Evolutionary conservation across 2,329 filamentous ascomycete species (phyloP), one percentile per base, ranked within the genome.

Genomic region (Cadophora gregata): DNA sequence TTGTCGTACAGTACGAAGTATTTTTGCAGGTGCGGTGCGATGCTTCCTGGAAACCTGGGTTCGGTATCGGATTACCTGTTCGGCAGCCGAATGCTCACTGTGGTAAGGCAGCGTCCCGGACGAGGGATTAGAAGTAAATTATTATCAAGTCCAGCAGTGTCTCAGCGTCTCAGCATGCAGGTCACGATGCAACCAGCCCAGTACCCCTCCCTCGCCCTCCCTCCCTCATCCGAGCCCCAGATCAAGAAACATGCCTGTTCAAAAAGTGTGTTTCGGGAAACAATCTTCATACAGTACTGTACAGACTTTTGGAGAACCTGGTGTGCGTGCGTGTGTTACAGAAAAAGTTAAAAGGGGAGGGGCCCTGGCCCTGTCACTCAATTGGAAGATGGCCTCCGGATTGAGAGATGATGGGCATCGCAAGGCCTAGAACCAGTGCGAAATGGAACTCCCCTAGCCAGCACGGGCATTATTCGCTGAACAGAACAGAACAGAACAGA

Each of bases 181-280:
- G 64, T 70, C 64, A 70, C 66, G 59, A 58, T 69, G 36, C 36
- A 38, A 38, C 36, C 36, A 38, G n/a, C n/a, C n/a, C n/a, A n/a
- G 36, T 38, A 62, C 55, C 62, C 59, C n/a, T n/a, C n/a, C n/a
- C n/a, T n/a, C n/a, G n/a, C n/a, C n/a, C n/a, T n/a, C n/a, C n/a
- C n/a, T n/a, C n/a, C n/a, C 56, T 42, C 59, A 21, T 21, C 51
- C 59, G 21, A 51, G 31, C 51, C 47, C 19, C 29, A n/a, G 62
- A 42, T 36, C 58, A 27, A 48, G 62, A 59, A 59, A 38, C n/a
- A 61, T 55, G 67, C 65, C 36, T 66, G 59, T 33, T 25, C 25
- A 59, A 64, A 67, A 51, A 45, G 21, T 63, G 31, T 61, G 64
- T 67, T 67, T 67, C 67, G 65, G 62, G 59, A 65, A 65, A 69